Conservation (phyloP, 129 eudicot genomes). For the Flaveria sonorensis region DNA sequence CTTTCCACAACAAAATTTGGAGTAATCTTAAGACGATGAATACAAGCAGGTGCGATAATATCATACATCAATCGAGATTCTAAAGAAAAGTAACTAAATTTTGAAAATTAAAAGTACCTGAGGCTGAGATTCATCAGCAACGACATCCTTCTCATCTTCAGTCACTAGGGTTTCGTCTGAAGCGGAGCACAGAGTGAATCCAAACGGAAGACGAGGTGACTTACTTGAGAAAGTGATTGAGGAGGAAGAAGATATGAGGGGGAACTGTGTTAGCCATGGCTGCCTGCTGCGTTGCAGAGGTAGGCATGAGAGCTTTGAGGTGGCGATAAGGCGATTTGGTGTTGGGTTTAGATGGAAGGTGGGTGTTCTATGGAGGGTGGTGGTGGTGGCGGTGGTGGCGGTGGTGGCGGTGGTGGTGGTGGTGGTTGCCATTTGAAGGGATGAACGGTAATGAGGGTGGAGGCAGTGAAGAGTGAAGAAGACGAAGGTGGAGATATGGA, state of each 20-base stretch:
- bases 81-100: background rate
- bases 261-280: conserved; percentile 31
- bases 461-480: background rate
- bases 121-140: conserved; percentile 28
- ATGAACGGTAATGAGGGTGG: background rate
- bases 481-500: conserved; percentile 26
- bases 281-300: conserved; percentile 21
- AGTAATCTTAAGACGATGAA: background rate
- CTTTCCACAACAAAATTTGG: background rate
- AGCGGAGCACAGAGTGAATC: conserved; percentile 18
- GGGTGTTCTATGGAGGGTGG: conserved; percentile 12
- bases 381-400: background rate
- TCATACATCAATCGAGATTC: background rate
- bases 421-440: conserved; percentile 21
- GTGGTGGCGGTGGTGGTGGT: conserved; percentile 12
- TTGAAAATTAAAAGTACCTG: conserved; percentile 26
- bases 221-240: conserved; percentile 17
- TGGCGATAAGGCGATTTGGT: conserved; percentile 7
- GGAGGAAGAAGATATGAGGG: conserved; percentile 19
- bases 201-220: conserved; percentile 25
- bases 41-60: background rate
- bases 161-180: conserved; percentile 41
- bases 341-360: background rate
- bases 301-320: conserved; percentile 25
- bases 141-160: conserved; percentile 24